Evolutionary conservation across 2,329 filamentous ascomycete genomes (phyloP).

Genomic region (Zymoseptoria pseudotritici): DNA sequence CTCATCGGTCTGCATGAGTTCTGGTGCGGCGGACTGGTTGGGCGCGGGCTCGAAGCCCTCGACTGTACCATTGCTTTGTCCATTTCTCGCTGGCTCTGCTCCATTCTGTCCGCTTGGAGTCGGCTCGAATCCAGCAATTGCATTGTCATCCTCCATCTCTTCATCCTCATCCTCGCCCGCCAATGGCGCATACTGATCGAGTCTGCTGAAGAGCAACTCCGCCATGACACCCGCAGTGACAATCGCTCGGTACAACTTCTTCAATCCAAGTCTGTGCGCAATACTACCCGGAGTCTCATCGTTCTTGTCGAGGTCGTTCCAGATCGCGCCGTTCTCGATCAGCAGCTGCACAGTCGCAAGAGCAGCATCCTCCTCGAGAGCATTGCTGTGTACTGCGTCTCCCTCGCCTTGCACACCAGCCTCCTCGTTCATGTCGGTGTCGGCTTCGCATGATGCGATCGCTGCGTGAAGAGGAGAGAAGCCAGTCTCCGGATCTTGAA

Average conservation of each 20-base stretch:
- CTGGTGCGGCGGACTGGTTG: slow-evolving; percentile 25
- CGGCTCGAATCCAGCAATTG: slow-evolving; percentile 30
- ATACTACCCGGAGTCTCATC: slow-evolving; percentile 89
- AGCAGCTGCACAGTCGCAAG: slow-evolving; percentile 65
- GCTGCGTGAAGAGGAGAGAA: slow-evolving; percentile 85
- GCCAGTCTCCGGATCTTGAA: slow-evolving; percentile 76
- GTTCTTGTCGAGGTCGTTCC: slow-evolving; percentile 86
- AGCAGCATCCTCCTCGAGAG: slow-evolving; percentile 49
- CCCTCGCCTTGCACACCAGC: slow-evolving; percentile 25
- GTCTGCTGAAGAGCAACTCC: slow-evolving; percentile 72
- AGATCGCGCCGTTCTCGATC: slow-evolving; percentile 83
- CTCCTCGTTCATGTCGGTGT: slow-evolving; percentile 30
- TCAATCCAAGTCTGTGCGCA: slow-evolving; percentile 61
- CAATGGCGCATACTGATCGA: slow-evolving; percentile 75
- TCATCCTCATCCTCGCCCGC: slow-evolving; percentile 48
- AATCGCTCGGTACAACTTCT: slow-evolving; percentile 68
- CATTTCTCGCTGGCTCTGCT: slow-evolving; percentile 9
- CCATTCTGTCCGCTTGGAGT: slow-evolving; percentile 14
- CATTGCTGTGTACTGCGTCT: slow-evolving; percentile 28
- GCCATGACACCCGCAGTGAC: slow-evolving; percentile 87
- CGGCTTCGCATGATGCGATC: slow-evolving; percentile 55
- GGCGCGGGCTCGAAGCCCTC: slow-evolving; percentile 28
- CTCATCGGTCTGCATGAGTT: slow-evolving; percentile 21
- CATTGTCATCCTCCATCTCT: slow-evolving; percentile 39
- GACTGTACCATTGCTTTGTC: slow-evolving; percentile 14